These are phyloP conservation scores for Alternaria longipes DNA, from an alignment of 2,329 filamentous ascomycete species.

Conservation along the genomic window DNA sequence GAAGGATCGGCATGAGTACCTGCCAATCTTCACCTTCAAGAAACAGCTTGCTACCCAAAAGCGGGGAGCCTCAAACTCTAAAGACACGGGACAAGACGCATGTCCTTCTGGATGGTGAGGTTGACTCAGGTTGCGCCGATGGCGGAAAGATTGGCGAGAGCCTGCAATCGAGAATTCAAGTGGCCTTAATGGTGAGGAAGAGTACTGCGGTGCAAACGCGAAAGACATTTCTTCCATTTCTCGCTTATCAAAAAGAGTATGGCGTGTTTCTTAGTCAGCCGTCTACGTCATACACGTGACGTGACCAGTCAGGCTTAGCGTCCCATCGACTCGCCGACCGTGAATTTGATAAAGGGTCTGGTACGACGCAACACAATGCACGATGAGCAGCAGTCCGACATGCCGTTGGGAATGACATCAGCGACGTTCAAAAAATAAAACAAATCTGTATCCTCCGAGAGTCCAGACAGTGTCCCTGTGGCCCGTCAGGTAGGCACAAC, in stretches of 20 bases:
- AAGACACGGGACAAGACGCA: conserved; percentile 13
- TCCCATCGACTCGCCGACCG: not conserved
- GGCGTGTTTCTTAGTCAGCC: conserved; percentile 12
- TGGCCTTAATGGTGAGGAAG: conserved; percentile 5
- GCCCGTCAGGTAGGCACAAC: not conserved
- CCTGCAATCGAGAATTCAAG: not conserved
- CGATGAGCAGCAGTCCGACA: not conserved
- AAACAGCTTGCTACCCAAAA: conserved; percentile 38
- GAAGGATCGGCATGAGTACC: conserved; percentile 26
- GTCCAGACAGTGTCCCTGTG: not conserved
- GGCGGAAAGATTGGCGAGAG: conserved; percentile 7
- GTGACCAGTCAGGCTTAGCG: not conserved
- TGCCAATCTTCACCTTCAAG: conserved; percentile 23
- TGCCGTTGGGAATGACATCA: conserved; percentile 1
- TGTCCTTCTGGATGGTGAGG: not conserved
- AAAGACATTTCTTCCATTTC: conserved; percentile 9
- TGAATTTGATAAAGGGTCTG: not conserved
- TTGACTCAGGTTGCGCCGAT: not conserved
- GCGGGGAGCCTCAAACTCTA: conserved; percentile 33
- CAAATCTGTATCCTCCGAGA: not conserved
- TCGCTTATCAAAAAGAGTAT: conserved; percentile 18
- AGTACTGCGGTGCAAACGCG: conserved; percentile 14
- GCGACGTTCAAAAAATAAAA: not conserved
- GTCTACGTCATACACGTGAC: conserved; percentile 11
- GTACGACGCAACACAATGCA: not conserved